Percentiles rank a stretch among this genome's conserved stretches.
Conservation (phyloP, 768 basidiomycete species). For the Cyathus striatus region DNA sequence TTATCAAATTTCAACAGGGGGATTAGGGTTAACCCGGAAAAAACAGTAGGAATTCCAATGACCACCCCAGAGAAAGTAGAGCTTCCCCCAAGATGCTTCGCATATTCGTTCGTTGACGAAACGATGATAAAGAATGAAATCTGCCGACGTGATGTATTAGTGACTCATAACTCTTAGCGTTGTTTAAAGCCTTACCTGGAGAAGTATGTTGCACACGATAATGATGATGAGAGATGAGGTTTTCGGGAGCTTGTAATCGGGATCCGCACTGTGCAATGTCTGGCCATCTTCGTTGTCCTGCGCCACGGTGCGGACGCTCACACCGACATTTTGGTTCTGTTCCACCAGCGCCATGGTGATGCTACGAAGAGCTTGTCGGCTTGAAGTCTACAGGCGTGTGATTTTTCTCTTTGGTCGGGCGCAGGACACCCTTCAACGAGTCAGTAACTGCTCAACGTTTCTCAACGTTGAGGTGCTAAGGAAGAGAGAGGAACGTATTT, state of each 20-base stretch:
- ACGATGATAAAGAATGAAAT: slow-evolving; percentile 60
- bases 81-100: slow-evolving; percentile 48
- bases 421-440: no score
- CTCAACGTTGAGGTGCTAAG: no score
- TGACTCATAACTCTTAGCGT: background rate
- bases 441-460: no score
- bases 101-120: slow-evolving; percentile 54
- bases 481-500: no score
- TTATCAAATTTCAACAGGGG: slow-evolving; percentile 48
- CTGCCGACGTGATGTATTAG: slow-evolving; percentile 25
- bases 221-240: slow-evolving; percentile 39
- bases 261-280: slow-evolving; percentile 7
- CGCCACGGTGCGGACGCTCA: no score
- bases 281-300: slow-evolving; percentile 3
- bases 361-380: no score
- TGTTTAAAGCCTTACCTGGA: slow-evolving; percentile 10
- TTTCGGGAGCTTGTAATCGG: slow-evolving; percentile 45
- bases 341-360: no score
- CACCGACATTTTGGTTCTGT: no score
- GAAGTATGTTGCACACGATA: slow-evolving; percentile 30
- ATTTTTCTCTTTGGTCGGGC: no score
- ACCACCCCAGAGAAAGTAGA: slow-evolving; percentile 59
- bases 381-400: no score
- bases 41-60: slow-evolving; percentile 55
- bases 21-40: slow-evolving; percentile 47